Conservation (phyloP, 129 eudicot genomes). For the Smallanthus sonchifolius region DNA sequence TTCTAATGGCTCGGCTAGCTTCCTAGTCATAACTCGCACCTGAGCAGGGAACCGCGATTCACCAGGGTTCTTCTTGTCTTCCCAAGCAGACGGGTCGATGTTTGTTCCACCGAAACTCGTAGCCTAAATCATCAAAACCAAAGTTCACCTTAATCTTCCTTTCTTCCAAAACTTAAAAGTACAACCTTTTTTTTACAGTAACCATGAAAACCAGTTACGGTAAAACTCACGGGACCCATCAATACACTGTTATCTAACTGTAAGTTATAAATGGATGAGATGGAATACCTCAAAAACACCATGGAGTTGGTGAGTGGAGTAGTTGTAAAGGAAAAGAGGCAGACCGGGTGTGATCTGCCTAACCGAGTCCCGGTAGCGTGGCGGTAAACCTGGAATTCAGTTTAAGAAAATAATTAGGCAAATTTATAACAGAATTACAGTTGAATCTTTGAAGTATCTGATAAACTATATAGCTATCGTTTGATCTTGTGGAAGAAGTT, state of each 20-base stretch:
- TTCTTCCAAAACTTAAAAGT: too few relatives aligned
- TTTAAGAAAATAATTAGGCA: slow-evolving; percentile 1
- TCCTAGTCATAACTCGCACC: slow-evolving; percentile 80
- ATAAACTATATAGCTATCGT: background rate
- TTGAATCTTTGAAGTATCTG: background rate
- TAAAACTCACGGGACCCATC: background rate
- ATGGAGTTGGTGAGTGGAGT: slow-evolving; percentile 98
- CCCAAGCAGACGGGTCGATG: slow-evolving; percentile 94
- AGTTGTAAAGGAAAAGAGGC: slow-evolving; percentile 93
- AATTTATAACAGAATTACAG: background rate
- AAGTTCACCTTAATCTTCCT: background rate
- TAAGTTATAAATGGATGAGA: background rate
- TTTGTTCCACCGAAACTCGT: slow-evolving; percentile 97
- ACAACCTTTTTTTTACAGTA: background rate
- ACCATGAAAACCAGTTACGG: background rate
- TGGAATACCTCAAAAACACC: slow-evolving; percentile 82
- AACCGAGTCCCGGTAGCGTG: slow-evolving; percentile 94
- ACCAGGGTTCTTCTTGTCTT: slow-evolving; percentile 91
- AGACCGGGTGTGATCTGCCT: slow-evolving; percentile 87
- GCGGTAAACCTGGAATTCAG: slow-evolving; percentile 72
- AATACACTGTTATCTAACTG: background rate
- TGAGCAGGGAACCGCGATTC: slow-evolving; percentile 99
- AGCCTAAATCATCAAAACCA: slow-evolving; percentile 45
- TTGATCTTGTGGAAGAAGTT: too few relatives aligned
- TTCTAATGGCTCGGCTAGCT: slow-evolving; percentile 84